A percentile compares a stretch with the other conserved stretches of the same genome.
Conservation (phyloP, 1,284 basidiomycete species). For the Ganoderma boninense region DNA sequence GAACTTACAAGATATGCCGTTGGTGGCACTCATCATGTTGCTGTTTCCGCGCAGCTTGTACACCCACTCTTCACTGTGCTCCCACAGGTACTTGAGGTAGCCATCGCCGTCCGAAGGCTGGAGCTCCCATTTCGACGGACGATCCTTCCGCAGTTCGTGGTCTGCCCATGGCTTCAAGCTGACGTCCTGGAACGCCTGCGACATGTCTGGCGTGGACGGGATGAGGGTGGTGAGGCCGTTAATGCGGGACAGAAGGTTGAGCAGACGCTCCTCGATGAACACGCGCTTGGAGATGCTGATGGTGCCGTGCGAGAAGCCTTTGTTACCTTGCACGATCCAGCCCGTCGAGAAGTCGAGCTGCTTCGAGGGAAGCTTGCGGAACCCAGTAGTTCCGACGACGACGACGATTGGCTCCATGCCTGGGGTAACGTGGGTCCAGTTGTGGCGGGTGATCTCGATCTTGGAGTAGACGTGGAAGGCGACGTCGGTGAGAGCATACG, state of each 20-base stretch:
- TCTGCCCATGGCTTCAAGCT: constrained; percentile 41
- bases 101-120: constrained; percentile 29
- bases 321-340: constrained; percentile 37
- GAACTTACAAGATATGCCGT: constrained; percentile 39
- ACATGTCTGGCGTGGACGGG: constrained; percentile 38
- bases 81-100: constrained; percentile 41
- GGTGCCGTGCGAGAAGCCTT: constrained; percentile 39
- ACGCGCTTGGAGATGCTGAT: constrained; percentile 38
- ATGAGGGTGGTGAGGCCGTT: constrained; percentile 45
- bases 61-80: constrained; percentile 41
- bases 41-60: constrained; percentile 39
- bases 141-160: constrained; percentile 36
- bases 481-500: constrained; percentile 40
- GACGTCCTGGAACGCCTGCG: constrained; percentile 39
- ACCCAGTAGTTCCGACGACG: constrained; percentile 41
- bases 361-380: constrained; percentile 31
- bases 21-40: constrained; percentile 35
- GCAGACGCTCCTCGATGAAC: constrained; percentile 43
- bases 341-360: constrained; percentile 36
- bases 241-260: constrained; percentile 38
- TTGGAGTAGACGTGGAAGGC: constrained; percentile 42
- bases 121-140: constrained; percentile 37
- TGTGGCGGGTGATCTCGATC: constrained; percentile 32
- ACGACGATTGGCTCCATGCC: constrained; percentile 38
- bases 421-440: constrained; percentile 32